Conservation (phyloP, 805 yeast species). For the Millerozyma miso region DNA sequence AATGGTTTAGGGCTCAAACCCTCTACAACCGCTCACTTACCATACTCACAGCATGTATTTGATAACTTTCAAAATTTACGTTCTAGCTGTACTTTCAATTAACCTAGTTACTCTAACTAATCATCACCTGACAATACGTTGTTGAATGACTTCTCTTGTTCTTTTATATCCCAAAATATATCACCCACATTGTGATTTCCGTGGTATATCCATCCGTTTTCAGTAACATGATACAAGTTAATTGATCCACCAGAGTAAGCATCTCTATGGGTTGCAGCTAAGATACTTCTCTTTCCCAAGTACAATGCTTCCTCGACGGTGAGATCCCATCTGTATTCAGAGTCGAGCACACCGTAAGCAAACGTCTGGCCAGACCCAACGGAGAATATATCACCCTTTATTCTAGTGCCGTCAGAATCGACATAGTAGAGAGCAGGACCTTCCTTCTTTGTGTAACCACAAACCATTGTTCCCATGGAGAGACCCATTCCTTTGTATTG, state of each 20-base stretch:
- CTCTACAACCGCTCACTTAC: too few species aligned
- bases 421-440: slow-evolving; percentile 96
- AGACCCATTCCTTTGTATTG: slow-evolving; percentile 97
- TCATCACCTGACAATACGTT: slow-evolving; percentile 46
- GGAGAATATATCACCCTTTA: slow-evolving; percentile 91
- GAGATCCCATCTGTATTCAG: slow-evolving; percentile 88
- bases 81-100: not conserved
- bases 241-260: slow-evolving; percentile 97
- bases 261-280: slow-evolving; percentile 98
- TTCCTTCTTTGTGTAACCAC: slow-evolving; percentile 93
- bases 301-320: slow-evolving; percentile 90
- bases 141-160: slow-evolving; percentile 82
- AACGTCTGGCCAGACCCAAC: slow-evolving; percentile 99
- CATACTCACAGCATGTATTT: not conserved
- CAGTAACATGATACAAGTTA: slow-evolving; percentile 89
- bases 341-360: slow-evolving; percentile 96
- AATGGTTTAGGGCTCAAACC: not conserved
- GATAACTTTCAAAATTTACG: not conserved
- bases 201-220: slow-evolving; percentile 91
- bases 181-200: slow-evolving; percentile 93
- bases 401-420: slow-evolving; percentile 94
- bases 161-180: slow-evolving; percentile 88
- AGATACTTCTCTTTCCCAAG: slow-evolving; percentile 89
- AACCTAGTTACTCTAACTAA: not conserved
- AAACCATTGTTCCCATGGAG: slow-evolving; percentile 98